phyloP scores from a whole-genome alignment of 371 early-diverging fungal genomes.

The Mucor velutinosus region DNA sequence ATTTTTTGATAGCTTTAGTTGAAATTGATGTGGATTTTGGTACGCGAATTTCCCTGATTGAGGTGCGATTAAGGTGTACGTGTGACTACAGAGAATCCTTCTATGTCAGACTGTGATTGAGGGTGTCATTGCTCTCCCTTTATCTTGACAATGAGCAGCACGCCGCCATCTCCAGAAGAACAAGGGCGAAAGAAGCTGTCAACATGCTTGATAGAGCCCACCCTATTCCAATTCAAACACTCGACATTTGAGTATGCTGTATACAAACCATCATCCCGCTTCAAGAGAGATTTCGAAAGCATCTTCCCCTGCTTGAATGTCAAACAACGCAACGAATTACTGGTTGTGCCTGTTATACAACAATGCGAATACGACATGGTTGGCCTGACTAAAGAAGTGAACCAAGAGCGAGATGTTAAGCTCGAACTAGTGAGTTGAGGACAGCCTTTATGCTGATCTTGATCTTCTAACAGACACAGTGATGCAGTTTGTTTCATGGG shows the following conservation, averaged over 20 bases:
- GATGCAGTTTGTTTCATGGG: slow-evolving; percentile 76
- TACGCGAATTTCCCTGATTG: background rate
- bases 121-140: background rate
- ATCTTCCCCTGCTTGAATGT: slow-evolving; percentile 53
- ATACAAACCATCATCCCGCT: slow-evolving; percentile 37
- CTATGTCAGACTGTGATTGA: background rate
- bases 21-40: background rate
- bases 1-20: background rate
- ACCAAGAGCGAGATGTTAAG: slow-evolving; percentile 78
- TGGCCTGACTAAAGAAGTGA: slow-evolving; percentile 66
- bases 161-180: background rate
- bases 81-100: slow-evolving; percentile 3
- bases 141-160: background rate
- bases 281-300: slow-evolving; percentile 34
- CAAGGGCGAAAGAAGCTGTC: slow-evolving; percentile 15
- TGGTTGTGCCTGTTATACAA: slow-evolving; percentile 83
- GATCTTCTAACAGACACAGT: too few relatives aligned
- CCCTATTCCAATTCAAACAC: slow-evolving; percentile 28
- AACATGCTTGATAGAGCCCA: slow-evolving; percentile 24
- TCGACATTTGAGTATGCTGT: slow-evolving; percentile 46
- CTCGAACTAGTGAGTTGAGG: slow-evolving; percentile 63
- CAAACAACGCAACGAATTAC: slow-evolving; percentile 48
- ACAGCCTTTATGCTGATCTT: too few relatives aligned
- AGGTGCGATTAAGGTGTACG: background rate
- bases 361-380: slow-evolving; percentile 76